Percentiles rank a stretch among this genome's conserved stretches.
Evolutionary conservation across 805 yeast genomes (phyloP).

Genomic region (Hanseniaspora clermontiae): DNA sequence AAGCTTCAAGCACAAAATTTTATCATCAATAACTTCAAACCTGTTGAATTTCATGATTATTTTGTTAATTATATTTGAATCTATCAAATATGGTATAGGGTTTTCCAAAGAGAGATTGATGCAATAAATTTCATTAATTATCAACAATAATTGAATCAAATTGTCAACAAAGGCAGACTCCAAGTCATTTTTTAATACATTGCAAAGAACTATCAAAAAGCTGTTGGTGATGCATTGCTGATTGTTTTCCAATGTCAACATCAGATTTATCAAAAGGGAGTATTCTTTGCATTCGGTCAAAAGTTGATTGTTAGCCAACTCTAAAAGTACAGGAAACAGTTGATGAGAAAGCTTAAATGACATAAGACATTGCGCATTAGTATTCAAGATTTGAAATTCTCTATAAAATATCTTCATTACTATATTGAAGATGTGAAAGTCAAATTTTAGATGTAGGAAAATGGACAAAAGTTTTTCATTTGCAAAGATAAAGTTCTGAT

Average conservation of each 20-base stretch:
- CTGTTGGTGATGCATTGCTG: not conserved
- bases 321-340: not conserved
- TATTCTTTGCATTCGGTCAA: slow-evolving; percentile 2
- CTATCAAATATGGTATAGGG: slow-evolving; percentile 10
- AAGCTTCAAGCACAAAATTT: slow-evolving; percentile 8
- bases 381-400: slow-evolving; percentile 1
- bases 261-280: not conserved
- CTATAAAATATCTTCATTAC: slow-evolving; percentile 8
- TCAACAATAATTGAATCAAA: not conserved
- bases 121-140: slow-evolving; percentile 6
- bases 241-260: not conserved
- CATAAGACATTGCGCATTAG: not conserved
- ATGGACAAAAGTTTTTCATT: slow-evolving; percentile 8
- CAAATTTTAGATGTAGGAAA: slow-evolving; percentile 1
- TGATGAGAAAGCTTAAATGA: not conserved
- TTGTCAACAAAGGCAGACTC: not conserved
- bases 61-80: slow-evolving; percentile 9
- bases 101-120: not conserved
- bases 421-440: not conserved
- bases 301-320: not conserved
- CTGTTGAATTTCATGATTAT: slow-evolving; percentile 11
- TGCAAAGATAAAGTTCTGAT: slow-evolving; percentile 4
- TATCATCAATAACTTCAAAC: not conserved
- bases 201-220: slow-evolving; percentile 3
- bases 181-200: slow-evolving; percentile 5